Percentiles rank a stretch among this genome's conserved stretches.
Evolutionary conservation across 225 moss, liverwort and hornwort genomes (phyloP).

Genomic region (Ulota crispa): DNA sequence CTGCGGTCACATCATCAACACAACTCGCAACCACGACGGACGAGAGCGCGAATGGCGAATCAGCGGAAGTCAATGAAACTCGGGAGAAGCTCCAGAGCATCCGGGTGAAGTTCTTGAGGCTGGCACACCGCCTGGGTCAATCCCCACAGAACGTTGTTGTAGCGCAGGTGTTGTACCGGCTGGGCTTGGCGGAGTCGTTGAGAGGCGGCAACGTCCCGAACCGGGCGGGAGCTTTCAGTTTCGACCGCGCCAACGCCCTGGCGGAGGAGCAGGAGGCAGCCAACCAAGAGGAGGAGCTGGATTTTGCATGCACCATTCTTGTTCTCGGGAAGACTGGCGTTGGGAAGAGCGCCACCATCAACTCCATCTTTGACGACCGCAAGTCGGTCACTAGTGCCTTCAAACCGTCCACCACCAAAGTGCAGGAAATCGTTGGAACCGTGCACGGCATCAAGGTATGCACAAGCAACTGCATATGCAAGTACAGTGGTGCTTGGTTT

Average conservation of each 20-base stretch:
- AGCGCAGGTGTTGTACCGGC: conserved; percentile 87
- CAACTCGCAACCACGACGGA: conserved; percentile 53
- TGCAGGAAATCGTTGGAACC: conserved; percentile 79
- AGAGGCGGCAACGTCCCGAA: conserved; percentile 67
- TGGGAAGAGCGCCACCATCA: conserved; percentile 93
- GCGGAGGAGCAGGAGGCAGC: conserved; percentile 84
- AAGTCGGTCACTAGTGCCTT: conserved; percentile 82
- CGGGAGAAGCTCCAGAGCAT: conserved; percentile 87
- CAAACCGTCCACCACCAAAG: conserved; percentile 75
- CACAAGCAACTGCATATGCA: not conserved
- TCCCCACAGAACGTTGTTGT: conserved; percentile 87
- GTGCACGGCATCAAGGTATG: conserved; percentile 82
- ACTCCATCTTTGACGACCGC: conserved; percentile 90
- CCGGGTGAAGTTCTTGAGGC: conserved; percentile 83
- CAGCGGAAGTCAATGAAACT: conserved; percentile 81
- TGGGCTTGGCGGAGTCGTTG: conserved; percentile 87
- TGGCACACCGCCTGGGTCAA: conserved; percentile 83
- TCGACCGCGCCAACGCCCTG: conserved; percentile 77
- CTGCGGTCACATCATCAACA: conserved; percentile 39
- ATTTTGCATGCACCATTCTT: conserved; percentile 90
- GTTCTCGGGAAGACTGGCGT: conserved; percentile 94
- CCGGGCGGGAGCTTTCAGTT: conserved; percentile 65
- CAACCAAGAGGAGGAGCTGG: conserved; percentile 76
- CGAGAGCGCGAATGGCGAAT: conserved; percentile 56
- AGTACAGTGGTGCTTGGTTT: no score